A percentile compares a stretch with the other conserved stretches of the same genome.
Evolutionary conservation across 306 rosid genomes (phyloP).

Genomic region (Acacia confusa): DNA sequence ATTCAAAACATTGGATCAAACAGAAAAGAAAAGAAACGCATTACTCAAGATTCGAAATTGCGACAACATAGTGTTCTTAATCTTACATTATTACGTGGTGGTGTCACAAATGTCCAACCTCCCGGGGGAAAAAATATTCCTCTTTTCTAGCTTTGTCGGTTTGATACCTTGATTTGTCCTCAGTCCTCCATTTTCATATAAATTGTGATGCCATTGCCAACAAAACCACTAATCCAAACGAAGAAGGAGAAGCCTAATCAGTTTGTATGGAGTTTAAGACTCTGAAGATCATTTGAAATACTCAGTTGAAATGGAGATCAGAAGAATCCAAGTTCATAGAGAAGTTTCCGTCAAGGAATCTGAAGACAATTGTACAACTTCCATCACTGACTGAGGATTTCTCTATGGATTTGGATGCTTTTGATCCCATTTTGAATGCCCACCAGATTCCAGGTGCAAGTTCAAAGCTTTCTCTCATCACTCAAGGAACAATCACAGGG

Average conservation of each 20-base stretch:
- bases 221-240: neutral
- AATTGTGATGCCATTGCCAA: neutral
- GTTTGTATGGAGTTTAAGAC: too few relatives aligned
- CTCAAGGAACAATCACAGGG: neutral
- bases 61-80: neutral
- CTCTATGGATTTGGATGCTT: constrained; percentile 38
- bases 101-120: neutral
- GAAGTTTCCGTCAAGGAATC: constrained; percentile 28
- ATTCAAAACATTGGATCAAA: neutral
- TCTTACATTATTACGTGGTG: neutral
- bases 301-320: constrained; percentile 19
- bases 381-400: constrained; percentile 34
- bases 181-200: neutral
- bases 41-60: neutral
- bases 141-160: neutral
- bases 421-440: constrained; percentile 16
- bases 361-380: constrained; percentile 15
- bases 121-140: neutral
- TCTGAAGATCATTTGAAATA: constrained; percentile 16
- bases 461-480: constrained; percentile 33
- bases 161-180: neutral
- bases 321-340: constrained; percentile 34
- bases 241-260: neutral
- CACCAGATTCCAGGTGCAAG: neutral
- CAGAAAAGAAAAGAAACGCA: neutral